Conservation (phyloP, 768 basidiomycete genomes). For the Dentipellis fragilis region DNA sequence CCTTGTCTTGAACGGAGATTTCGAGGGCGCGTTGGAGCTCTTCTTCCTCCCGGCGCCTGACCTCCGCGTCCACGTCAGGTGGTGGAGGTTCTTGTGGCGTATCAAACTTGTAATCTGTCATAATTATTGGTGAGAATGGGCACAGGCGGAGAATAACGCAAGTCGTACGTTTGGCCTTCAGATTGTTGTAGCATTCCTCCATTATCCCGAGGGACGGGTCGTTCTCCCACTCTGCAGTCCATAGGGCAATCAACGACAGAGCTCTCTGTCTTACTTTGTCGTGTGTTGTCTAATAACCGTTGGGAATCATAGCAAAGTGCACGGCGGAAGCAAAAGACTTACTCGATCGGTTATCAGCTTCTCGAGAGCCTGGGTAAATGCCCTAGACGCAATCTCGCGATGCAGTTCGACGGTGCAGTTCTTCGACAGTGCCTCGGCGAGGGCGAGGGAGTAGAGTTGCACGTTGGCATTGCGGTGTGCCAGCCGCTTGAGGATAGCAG, state of each 20-base stretch:
- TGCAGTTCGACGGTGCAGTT: constrained; percentile 79
- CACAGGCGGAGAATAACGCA: not conserved
- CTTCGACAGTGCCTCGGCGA: constrained; percentile 84
- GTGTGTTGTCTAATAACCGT: constrained; percentile 63
- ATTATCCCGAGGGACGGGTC: constrained; percentile 79
- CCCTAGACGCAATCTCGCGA: constrained; percentile 79
- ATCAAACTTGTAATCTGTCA: constrained; percentile 64
- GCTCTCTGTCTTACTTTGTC: constrained; percentile 80
- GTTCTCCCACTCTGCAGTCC: constrained; percentile 78
- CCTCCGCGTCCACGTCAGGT: constrained; percentile 66
- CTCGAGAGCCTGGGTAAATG: constrained; percentile 86
- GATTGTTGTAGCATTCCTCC: constrained; percentile 75
- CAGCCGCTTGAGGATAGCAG: constrained; percentile 80
- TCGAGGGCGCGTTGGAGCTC: constrained; percentile 89
- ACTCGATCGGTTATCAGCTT: constrained; percentile 85
- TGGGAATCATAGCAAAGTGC: not conserved
- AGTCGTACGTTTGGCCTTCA: constrained; percentile 72
- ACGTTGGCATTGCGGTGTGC: constrained; percentile 94
- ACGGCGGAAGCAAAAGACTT: constrained; percentile 7
- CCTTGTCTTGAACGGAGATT: constrained; percentile 87
- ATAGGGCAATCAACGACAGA: constrained; percentile 62
- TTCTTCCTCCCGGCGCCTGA: constrained; percentile 81
- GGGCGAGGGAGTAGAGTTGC: constrained; percentile 84
- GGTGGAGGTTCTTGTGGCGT: constrained; percentile 52
- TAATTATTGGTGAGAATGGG: constrained; percentile 1